Evolutionary conservation across 164 flowering plant genomes (phyloP).

Genomic region (Cinnamomum chago): DNA sequence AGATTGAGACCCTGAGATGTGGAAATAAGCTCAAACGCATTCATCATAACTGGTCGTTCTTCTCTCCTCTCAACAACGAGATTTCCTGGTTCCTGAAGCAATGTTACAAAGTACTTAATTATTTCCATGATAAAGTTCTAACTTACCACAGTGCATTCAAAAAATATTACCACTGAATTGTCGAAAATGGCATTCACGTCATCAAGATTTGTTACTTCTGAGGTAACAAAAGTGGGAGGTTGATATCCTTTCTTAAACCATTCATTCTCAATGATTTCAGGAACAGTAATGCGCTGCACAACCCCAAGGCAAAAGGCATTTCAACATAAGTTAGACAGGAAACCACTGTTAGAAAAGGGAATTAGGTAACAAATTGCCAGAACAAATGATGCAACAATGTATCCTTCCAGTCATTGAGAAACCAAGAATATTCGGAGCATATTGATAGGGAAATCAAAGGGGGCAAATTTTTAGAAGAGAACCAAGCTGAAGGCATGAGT

Average conservation of each 20-base stretch:
- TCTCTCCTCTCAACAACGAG: slow-evolving; percentile 90
- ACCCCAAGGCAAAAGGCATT: not conserved
- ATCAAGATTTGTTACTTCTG: slow-evolving; percentile 49
- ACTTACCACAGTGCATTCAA: not conserved
- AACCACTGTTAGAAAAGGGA: too few relatives aligned
- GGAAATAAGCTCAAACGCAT: slow-evolving; percentile 95
- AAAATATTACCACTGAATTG: slow-evolving; percentile 53
- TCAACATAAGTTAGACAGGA: not conserved
- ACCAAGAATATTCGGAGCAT: not conserved
- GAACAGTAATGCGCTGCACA: slow-evolving; percentile 70
- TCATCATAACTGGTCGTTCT: slow-evolving; percentile 73
- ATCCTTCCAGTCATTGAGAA: slow-evolving; percentile 10
- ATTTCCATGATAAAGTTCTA: not conserved
- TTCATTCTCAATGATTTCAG: slow-evolving; percentile 87
- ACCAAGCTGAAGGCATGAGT: not conserved
- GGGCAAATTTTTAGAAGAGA: not conserved
- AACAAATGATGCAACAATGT: not conserved
- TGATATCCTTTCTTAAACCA: slow-evolving; percentile 98
- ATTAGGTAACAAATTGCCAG: not conserved
- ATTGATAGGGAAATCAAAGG: not conserved
- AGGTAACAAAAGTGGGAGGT: slow-evolving; percentile 66
- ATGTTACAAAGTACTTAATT: not conserved
- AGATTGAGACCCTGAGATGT: slow-evolving; percentile 97
- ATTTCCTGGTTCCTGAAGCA: slow-evolving; percentile 48
- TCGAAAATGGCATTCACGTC: slow-evolving; percentile 77